A percentile compares a stretch with the other conserved stretches of the same genome.
Evolutionary conservation across 768 basidiomycete species (phyloP).

Genomic region (Calvatia gigantea): DNA sequence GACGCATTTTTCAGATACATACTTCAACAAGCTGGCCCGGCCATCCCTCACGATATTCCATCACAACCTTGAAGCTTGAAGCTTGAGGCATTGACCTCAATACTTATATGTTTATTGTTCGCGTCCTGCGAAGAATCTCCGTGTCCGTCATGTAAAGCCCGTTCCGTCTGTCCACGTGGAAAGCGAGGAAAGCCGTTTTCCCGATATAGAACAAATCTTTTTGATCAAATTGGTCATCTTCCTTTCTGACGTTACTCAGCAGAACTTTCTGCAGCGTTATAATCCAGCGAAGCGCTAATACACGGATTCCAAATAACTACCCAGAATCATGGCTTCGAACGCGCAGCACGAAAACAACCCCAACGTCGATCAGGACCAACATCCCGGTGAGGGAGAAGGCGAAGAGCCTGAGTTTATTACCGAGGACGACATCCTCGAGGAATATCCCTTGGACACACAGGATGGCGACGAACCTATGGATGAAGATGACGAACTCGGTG

Average conservation of each 20-base stretch:
- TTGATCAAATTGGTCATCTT: slow-evolving; percentile 17
- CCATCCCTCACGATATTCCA: slow-evolving; percentile 13
- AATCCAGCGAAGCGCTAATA: not conserved
- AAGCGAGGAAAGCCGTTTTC: slow-evolving; percentile 11
- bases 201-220: slow-evolving; percentile 27
- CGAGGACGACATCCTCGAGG: slow-evolving; percentile 61
- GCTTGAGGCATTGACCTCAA: too few species aligned
- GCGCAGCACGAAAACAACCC: slow-evolving; percentile 30
- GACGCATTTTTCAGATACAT: not conserved
- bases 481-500: slow-evolving; percentile 53
- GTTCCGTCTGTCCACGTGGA: slow-evolving; percentile 10
- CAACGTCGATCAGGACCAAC: slow-evolving; percentile 45
- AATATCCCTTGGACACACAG: slow-evolving; percentile 58
- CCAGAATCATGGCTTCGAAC: slow-evolving; percentile 29
- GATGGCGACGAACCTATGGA: slow-evolving; percentile 61
- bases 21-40: slow-evolving; percentile 9
- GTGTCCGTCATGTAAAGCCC: not conserved
- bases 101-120: not conserved
- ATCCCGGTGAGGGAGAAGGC: slow-evolving; percentile 31
- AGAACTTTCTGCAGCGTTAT: not conserved
- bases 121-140: not conserved
- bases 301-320: slow-evolving; percentile 2
- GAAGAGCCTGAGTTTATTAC: slow-evolving; percentile 49
- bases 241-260: slow-evolving; percentile 14
- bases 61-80: too few species aligned